Percentiles rank a stretch among this genome's conserved stretches.
These are phyloP conservation scores for Colletotrichum trifolii DNA, from an alignment of 2,329 filamentous ascomycete genomes.

Conservation along the genomic window DNA sequence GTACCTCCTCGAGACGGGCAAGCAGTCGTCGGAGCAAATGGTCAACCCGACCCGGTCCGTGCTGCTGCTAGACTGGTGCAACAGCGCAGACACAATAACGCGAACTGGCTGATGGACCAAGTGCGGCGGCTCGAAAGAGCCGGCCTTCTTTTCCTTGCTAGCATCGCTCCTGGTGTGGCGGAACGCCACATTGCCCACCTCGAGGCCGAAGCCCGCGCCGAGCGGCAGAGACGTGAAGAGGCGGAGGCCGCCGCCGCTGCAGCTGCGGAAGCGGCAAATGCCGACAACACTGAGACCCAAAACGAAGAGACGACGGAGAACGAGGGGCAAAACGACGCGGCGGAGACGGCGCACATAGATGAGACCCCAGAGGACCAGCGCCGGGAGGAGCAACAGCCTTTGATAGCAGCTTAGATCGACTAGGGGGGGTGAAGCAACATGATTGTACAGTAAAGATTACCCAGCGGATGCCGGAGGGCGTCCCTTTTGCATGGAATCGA, in stretches of 20 bases:
- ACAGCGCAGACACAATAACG: conserved; percentile 56
- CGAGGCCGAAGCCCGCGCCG: conserved; percentile 62
- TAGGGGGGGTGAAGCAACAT: conserved; percentile 1
- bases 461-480: conserved; percentile 22
- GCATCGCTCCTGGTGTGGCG: conserved; percentile 73
- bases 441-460: conserved; percentile 29
- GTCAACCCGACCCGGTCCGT: conserved; percentile 58
- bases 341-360: not conserved
- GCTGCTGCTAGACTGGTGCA: conserved; percentile 66
- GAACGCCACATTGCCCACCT: conserved; percentile 72
- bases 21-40: conserved; percentile 38
- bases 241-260: conserved; percentile 52
- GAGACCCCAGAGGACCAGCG: conserved; percentile 23
- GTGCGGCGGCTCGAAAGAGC: conserved; percentile 68
- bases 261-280: conserved; percentile 43
- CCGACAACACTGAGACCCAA: conserved; percentile 13
- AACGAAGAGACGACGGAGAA: conserved; percentile 20
- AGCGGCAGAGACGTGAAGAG: conserved; percentile 56
- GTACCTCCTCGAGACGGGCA: conserved; percentile 14
- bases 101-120: conserved; percentile 61
- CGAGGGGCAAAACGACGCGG: conserved; percentile 6
- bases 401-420: conserved; percentile 13
- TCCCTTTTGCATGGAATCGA: conserved; percentile 30
- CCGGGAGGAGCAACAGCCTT: conserved; percentile 27
- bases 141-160: conserved; percentile 72